Conservation (phyloP, 148 eudicot species). For the Hydrangea macrophylla region DNA sequence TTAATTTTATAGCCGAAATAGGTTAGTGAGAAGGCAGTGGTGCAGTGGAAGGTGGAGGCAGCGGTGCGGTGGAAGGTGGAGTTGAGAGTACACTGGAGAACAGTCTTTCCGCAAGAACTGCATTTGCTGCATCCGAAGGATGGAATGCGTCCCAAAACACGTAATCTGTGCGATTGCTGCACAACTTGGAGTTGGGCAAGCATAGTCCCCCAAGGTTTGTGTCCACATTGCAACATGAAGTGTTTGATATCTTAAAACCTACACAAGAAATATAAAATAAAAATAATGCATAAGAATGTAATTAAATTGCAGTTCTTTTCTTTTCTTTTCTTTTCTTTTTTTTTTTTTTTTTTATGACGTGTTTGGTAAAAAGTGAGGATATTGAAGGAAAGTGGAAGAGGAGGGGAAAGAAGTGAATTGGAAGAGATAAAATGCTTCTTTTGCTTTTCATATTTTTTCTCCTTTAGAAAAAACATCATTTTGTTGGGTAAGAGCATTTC, state of each 20-base stretch:
- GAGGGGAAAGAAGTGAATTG: too few species aligned
- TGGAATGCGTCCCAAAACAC: constrained; percentile 97
- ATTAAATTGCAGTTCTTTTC: too few species aligned
- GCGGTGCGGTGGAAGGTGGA: neutral
- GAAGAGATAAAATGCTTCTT: too few species aligned
- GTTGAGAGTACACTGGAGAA: constrained; percentile 42
- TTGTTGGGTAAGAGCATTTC: too few species aligned
- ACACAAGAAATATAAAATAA: too few species aligned
- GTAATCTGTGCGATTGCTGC: constrained; percentile 58
- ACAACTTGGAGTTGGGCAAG: constrained; percentile 68
- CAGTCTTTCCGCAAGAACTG: constrained; percentile 54
- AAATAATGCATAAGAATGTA: too few species aligned
- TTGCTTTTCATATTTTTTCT: too few species aligned
- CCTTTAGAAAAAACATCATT: too few species aligned
- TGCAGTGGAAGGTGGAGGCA: neutral
- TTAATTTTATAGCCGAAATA: neutral
- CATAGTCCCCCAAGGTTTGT: constrained; percentile 74
- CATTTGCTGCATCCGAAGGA: constrained; percentile 90
- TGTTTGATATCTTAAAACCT: constrained; percentile 81
- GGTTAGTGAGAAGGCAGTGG: neutral
- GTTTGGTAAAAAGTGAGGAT: too few species aligned
- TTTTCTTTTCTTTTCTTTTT: too few species aligned
- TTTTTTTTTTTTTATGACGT: too few species aligned
- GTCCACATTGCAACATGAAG: constrained; percentile 85
- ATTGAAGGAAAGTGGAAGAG: too few species aligned